phyloP scores from a whole-genome alignment of 2,329 filamentous ascomycete genomes.

The Diaporthe velutina region DNA sequence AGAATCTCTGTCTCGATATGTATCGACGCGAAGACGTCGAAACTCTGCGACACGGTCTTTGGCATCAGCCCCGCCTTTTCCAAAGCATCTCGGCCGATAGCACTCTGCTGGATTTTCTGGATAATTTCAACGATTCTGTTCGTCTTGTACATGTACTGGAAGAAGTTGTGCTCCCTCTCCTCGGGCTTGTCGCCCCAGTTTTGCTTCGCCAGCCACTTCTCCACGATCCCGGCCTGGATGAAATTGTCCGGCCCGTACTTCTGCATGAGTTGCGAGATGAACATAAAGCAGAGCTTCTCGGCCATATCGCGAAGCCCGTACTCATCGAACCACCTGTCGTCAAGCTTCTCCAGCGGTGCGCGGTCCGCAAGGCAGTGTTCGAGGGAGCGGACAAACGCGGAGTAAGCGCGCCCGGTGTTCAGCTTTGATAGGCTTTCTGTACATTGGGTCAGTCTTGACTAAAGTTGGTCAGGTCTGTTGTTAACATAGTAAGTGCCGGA shows the following conservation, averaged over 20 bases:
- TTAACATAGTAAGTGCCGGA: slow-evolving; percentile 13
- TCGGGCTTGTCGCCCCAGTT: slow-evolving; percentile 72
- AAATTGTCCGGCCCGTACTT: slow-evolving; percentile 70
- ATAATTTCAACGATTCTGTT: slow-evolving; percentile 69
- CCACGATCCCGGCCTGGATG: slow-evolving; percentile 74
- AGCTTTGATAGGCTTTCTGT: slow-evolving; percentile 60
- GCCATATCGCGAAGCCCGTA: slow-evolving; percentile 72
- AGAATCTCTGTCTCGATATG: slow-evolving; percentile 39
- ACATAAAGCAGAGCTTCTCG: slow-evolving; percentile 71
- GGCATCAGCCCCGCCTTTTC: slow-evolving; percentile 62
- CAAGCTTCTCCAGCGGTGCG: slow-evolving; percentile 63
- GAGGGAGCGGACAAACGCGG: slow-evolving; percentile 71
- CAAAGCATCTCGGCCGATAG: slow-evolving; percentile 64
- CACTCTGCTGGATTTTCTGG: slow-evolving; percentile 61
- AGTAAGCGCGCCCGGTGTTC: slow-evolving; percentile 64
- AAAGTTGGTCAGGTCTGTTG: background rate
- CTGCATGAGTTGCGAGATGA: slow-evolving; percentile 70
- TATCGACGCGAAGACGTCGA: slow-evolving; percentile 39
- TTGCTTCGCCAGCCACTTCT: slow-evolving; percentile 81
- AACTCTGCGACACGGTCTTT: slow-evolving; percentile 46
- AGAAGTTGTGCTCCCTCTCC: slow-evolving; percentile 67
- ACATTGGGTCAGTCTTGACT: slow-evolving; percentile 34
- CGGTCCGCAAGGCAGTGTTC: slow-evolving; percentile 66
- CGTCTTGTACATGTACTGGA: slow-evolving; percentile 62
- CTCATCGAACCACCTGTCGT: slow-evolving; percentile 71